Base-by-base conservation (phyloP, 495 filamentous ascomycete species). In the Pyronema domesticum region DNA sequence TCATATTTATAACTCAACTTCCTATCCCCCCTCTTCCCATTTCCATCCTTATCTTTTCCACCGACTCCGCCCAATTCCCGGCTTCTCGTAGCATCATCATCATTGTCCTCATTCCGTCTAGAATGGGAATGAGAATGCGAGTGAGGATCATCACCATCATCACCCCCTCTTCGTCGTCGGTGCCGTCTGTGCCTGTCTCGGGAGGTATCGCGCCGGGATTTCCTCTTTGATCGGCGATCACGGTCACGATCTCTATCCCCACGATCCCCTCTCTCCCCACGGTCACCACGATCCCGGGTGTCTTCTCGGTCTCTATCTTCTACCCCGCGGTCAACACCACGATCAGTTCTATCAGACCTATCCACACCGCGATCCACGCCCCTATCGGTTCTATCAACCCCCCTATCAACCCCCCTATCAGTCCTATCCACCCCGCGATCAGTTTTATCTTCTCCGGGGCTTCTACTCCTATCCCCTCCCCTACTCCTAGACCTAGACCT, bases 1-100 rank as follows among this genome's bases (percentile, higher is more conserved):
- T 66, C 63, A 15, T 66, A 66, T 50, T 65, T 65, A 51, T 65
- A 65, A 9, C 59, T 64, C 23, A 45, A 39, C 40, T 58, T 65
- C 45, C 63, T 62, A 36, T 63, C 51, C 6, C 60, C 60, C 50
- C 57, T 58, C 13, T 62, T 59, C 23, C 60, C 46, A 13, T 58
- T 57, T 14, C 54, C 53, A 33, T 63, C 56, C 48, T 53, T 58
- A 15, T 63, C 60, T n/a, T 37, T 23, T n/a, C 17, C 46, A 8
- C 15, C 17, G 7, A 6, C 51, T n/a, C n/a, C n/a, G 3, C 1
- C 36, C 10, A 9, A 14, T 9, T 33, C 55, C 18, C 55, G 7
- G 14, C 2, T 30, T 30, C 23, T 30, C 23, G 23, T 30, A 30
- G 23, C 23, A 51, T 46, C 18, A 19, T 13, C 30, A 7, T 54